Evolutionary conservation across 768 basidiomycete species (phyloP).

Genomic region (Galerina sulciceps): DNA sequence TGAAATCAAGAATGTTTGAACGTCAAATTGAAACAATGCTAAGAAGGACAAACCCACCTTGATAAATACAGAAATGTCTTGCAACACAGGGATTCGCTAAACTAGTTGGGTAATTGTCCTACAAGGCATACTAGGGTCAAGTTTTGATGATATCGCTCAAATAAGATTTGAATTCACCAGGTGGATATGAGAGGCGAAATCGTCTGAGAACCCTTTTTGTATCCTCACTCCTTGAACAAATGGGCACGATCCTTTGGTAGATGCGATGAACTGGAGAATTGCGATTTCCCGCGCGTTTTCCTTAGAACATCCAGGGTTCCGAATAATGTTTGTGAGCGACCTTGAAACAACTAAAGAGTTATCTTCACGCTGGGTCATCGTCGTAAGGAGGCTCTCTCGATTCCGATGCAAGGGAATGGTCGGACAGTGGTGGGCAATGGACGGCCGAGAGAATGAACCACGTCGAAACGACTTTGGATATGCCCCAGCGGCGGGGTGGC

Average conservation of each 20-base stretch:
- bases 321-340: neutral
- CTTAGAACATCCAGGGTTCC: neutral
- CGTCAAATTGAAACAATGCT: neutral
- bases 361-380: neutral
- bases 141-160: neutral
- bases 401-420: neutral
- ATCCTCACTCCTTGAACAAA: constrained; percentile 11
- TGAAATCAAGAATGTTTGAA: neutral
- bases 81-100: constrained; percentile 32
- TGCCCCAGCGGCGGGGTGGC: neutral
- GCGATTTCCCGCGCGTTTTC: neutral
- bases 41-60: neutral
- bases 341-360: neutral
- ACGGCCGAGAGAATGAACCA: neutral
- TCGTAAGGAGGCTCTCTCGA: neutral
- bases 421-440: neutral
- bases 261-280: constrained; percentile 5
- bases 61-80: constrained; percentile 23
- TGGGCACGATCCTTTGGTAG: constrained; percentile 4
- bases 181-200: neutral
- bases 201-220: neutral
- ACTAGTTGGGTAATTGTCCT: constrained; percentile 37
- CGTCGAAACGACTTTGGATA: neutral
- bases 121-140: neutral
- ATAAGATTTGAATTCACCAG: neutral